Base-by-base conservation (phyloP, 257 asterid species). In the Forsythia suspensa region DNA sequence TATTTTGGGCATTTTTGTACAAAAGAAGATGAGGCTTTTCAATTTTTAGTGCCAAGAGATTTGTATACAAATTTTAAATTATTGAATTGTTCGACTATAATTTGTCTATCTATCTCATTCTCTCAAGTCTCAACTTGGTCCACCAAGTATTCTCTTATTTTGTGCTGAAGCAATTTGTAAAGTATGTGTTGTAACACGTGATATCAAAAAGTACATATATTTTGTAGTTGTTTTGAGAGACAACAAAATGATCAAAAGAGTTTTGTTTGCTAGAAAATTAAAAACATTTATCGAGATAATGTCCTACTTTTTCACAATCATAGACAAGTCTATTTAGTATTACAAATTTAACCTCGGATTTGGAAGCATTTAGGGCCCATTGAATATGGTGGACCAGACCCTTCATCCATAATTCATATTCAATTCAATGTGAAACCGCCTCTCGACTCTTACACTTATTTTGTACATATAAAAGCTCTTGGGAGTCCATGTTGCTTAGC, bases 401-500 rank as follows among this genome's bases (percentile, higher is more conserved):
- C 79, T 75, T 38, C 79, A 80, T 84, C 84, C 89, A 91, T 90
- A 75, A 88, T 81, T 90, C 84, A 87, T 87, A 82, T 79, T 78
- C 77, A 86, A 86, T 86, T 88, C 44, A 90, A 89, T 87, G 89
- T 86, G 92, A 84, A 57, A 77, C 75, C 74, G 88, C 90, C 95
- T 79, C 78, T 85, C 1, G 34, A 82, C 91, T 86, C 84, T 84
- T 86, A 48, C n/a, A 74, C 85, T 84, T 72, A 67, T 79, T 77
- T 83, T 69, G 85, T 83, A 86, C 90, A 84, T 78, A 72, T 79
- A 70, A 73, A 70, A 90, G 73, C 78, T 80, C 70, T 44, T 57
- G 24, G 74, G 79, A 70, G 51, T 71, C 88, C 90, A 91, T 81
- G 86, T 89, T 91, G 87, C 86, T 77, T 46, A 59, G 89, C 95